phyloP scores from a whole-genome alignment of 2,329 filamentous ascomycete species.

The Penicillium sp. region DNA sequence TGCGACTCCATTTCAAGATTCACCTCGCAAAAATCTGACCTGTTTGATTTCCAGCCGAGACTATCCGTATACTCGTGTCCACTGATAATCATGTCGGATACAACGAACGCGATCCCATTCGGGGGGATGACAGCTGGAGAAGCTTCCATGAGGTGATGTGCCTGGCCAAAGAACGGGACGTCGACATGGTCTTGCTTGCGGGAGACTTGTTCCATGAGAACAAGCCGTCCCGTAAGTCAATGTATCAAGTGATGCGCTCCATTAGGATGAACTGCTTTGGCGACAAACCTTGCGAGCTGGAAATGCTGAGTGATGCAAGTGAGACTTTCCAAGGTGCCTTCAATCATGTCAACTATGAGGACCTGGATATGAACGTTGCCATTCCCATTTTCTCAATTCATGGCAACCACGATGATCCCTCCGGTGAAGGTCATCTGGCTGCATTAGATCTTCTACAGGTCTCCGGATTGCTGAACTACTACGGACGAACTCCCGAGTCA shows the following conservation, averaged over 20 bases:
- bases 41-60: slow-evolving; percentile 52
- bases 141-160: slow-evolving; percentile 95
- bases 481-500: slow-evolving; percentile 81
- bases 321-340: slow-evolving; percentile 87
- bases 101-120: slow-evolving; percentile 83
- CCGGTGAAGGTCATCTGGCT: slow-evolving; percentile 88
- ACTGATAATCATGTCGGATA: slow-evolving; percentile 98
- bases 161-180: slow-evolving; percentile 77
- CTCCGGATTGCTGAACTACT: slow-evolving; percentile 91
- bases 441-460: slow-evolving; percentile 87
- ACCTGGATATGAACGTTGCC: slow-evolving; percentile 91
- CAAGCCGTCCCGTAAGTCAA: slow-evolving; percentile 87
- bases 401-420: slow-evolving; percentile 96
- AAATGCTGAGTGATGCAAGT: slow-evolving; percentile 88
- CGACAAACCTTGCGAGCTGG: slow-evolving; percentile 89
- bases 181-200: slow-evolving; percentile 94
- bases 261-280: slow-evolving; percentile 89
- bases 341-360: slow-evolving; percentile 94
- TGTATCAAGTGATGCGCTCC: slow-evolving; percentile 96
- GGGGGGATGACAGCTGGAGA: slow-evolving; percentile 96
- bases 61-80: slow-evolving; percentile 86
- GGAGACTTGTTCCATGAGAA: slow-evolving; percentile 98
- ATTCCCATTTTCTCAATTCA: slow-evolving; percentile 98
- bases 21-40: too few relatives aligned
- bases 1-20: not conserved